Evolutionary conservation across 768 basidiomycete genomes (phyloP).

Genomic region (Clitopilus hobsonii): DNA sequence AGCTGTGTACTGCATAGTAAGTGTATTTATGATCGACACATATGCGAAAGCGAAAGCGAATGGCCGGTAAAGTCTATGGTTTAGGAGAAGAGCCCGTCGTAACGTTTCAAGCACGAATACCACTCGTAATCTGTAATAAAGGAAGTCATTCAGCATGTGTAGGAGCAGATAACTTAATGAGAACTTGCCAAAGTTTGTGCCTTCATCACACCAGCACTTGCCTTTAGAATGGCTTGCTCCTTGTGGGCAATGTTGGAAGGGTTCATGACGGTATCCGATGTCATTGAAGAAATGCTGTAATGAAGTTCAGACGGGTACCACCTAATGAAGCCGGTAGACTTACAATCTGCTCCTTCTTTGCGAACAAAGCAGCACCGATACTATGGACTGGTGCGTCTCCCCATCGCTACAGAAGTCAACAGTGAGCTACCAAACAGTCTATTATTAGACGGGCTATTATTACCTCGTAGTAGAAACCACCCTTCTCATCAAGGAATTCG

Average conservation of each 20-base stretch:
- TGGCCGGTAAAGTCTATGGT: not conserved
- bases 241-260: conserved; percentile 90
- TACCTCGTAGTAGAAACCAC: conserved; percentile 90
- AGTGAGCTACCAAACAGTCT: not conserved
- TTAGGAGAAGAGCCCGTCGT: conserved; percentile 53
- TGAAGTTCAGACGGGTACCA: not conserved
- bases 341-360: conserved; percentile 78
- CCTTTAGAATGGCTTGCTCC: conserved; percentile 70
- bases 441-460: not conserved
- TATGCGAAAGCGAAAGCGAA: conserved; percentile 6
- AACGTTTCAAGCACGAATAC: conserved; percentile 86
- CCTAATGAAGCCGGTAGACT: conserved; percentile 7
- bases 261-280: conserved; percentile 89
- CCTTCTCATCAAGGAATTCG: conserved; percentile 70
- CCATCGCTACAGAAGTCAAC: conserved; percentile 58
- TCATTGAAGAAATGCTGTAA: conserved; percentile 85
- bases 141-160: not conserved
- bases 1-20: too few relatives aligned
- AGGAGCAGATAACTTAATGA: not conserved
- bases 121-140: conserved; percentile 60
- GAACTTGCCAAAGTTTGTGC: conserved; percentile 69
- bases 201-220: conserved; percentile 81
- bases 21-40: too few relatives aligned
- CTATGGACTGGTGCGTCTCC: conserved; percentile 91
- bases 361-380: conserved; percentile 87